Evolutionary conservation across 768 basidiomycete genomes (phyloP), one percentile per base, ranked within the genome.

Genomic region (Tubosaeta brunneosetosa): DNA sequence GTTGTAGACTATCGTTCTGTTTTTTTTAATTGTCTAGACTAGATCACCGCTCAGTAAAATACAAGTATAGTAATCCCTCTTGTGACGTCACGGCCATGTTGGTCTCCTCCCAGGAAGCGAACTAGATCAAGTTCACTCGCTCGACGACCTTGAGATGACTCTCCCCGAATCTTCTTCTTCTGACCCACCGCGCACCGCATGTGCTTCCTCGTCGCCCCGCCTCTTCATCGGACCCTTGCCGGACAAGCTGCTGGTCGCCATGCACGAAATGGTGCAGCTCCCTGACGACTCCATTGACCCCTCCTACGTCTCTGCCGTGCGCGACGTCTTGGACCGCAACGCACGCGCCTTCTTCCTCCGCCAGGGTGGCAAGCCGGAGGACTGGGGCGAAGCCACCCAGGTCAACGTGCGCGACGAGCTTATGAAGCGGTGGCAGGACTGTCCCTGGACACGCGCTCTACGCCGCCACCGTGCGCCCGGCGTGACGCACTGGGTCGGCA

Each of bases 151-250:
- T 9, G n/a, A 27, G 34, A 64, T 64, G 63, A 2, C 60, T 4
- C 36, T 49, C 34, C 33, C 53, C 3, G 54, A 47, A n/a, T 12
- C 57, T 16, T 44, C 52, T 5, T 34, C 52, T 26, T 22, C 40
- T 5, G 40, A 25, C 22, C 3, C 17, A 40, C 38, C 10, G 10
- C 17, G 9, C 37, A 17, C 38, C 40, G 10, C 25, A 26, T 26
- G 42, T 25, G n/a, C 44, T 3, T 4, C 33, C 7, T 34, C 33
- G 4, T 19, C 46, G 16, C 25, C 46, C 46, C 78, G 90, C 29
- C 66, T 85, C 48, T 91, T 91, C 68, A 74, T 92, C 41, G 90
- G 90, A 0, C 86, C 89, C 4, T 77, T 91, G 74, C 88, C 88
- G 12, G 82, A 85, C 61, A 80, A 76, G 51, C 73, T 82, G 51